Percentiles rank a stretch among this genome's conserved stretches.
These are phyloP conservation scores for Emergomyces africanus DNA, from an alignment of 2,329 filamentous ascomycete genomes.

Conservation along the genomic window DNA sequence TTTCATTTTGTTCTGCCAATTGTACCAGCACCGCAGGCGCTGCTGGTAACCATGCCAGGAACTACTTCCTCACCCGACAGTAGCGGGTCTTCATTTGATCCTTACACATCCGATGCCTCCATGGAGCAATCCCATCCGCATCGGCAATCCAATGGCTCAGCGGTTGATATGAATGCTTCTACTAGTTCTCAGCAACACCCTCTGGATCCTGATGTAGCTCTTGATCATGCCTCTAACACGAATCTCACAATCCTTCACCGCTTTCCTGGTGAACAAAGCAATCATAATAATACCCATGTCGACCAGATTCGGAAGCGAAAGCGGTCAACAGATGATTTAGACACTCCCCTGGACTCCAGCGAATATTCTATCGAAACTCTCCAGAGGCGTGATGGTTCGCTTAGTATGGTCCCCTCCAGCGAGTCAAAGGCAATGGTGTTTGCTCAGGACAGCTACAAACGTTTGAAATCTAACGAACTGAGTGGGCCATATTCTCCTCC, in stretches of 20 bases:
- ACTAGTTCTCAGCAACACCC: background rate
- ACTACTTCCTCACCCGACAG: conserved; percentile 7
- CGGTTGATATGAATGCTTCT: background rate
- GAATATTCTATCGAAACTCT: conserved; percentile 1
- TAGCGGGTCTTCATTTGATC: conserved; percentile 12
- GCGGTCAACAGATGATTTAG: background rate
- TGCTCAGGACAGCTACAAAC: conserved; percentile 9
- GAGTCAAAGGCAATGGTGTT: background rate
- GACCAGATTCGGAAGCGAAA: conserved; percentile 7
- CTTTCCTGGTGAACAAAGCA: background rate
- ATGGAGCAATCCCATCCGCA: background rate
- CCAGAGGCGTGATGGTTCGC: background rate
- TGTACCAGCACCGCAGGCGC: conserved; percentile 3
- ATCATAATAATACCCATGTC: background rate
- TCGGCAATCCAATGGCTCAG: background rate
- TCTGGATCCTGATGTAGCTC: background rate
- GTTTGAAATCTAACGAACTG: conserved; percentile 9
- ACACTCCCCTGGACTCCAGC: background rate
- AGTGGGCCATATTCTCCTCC: conserved; percentile 5
- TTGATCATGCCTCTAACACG: background rate
- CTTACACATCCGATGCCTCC: conserved; percentile 7
- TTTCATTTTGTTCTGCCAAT: conserved; percentile 2
- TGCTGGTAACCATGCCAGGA: conserved; percentile 8
- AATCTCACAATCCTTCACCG: background rate
- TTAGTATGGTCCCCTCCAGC: background rate